A percentile compares a stretch with the other conserved stretches of the same genome.
phyloP scores from a whole-genome alignment of 805 yeast genomes.

The Wickerhamomyces sydowiorum region DNA sequence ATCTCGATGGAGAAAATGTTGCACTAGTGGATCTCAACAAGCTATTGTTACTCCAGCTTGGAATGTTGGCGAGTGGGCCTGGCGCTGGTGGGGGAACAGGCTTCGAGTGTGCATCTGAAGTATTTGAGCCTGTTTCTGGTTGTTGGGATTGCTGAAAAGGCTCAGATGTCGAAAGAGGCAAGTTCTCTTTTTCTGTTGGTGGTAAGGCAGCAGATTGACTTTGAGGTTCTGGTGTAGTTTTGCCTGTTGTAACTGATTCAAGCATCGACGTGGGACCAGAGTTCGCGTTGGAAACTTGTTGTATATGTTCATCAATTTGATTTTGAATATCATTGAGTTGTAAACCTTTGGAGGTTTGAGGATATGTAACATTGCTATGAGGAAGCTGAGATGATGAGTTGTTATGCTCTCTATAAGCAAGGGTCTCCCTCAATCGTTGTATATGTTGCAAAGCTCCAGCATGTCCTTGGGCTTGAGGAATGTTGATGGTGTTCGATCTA shows the following conservation, averaged over 20 bases:
- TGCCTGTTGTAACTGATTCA: too few species aligned
- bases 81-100: not conserved
- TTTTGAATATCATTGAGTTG: too few species aligned
- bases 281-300: too few species aligned
- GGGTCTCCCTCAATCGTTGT: not conserved
- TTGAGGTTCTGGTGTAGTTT: too few species aligned
- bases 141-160: not conserved
- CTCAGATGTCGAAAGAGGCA: not conserved
- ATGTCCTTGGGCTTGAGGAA: not conserved
- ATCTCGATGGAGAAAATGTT: conserved; percentile 3
- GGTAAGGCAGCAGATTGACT: not conserved
- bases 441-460: not conserved
- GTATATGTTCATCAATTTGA: too few species aligned
- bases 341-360: too few species aligned
- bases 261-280: too few species aligned
- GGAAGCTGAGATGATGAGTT: too few species aligned
- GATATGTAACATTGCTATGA: too few species aligned
- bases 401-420: too few species aligned
- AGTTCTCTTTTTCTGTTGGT: too few species aligned
- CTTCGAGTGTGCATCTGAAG: not conserved
- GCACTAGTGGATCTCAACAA: conserved; percentile 1
- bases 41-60: conserved; percentile 5
- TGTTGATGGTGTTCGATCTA: not conserved
- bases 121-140: not conserved
- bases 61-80: not conserved